Conservation (phyloP, 139 green algal genomes). For the Picochlorum costavermella region DNA sequence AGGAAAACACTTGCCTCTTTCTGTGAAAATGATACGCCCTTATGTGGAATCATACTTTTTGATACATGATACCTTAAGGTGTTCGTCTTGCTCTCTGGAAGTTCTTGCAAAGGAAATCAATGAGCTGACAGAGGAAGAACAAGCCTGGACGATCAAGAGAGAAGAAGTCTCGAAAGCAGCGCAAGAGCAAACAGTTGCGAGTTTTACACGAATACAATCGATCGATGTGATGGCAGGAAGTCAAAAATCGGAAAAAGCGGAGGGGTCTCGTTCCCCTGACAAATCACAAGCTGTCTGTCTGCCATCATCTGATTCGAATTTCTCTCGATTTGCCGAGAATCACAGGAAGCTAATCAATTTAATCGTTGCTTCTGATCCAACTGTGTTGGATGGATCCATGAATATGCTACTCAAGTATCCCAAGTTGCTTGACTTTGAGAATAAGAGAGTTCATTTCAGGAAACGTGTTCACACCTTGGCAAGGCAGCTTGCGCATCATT, state of each 20-base stretch:
- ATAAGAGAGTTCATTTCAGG: conserved; percentile 60
- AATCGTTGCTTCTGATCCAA: conserved; percentile 63
- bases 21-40: conserved; percentile 66
- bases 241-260: too few species aligned
- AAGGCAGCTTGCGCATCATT: neutral
- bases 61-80: conserved; percentile 35
- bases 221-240: neutral
- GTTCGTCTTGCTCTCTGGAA: conserved; percentile 8
- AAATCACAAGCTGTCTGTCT: neutral
- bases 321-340: conserved; percentile 65
- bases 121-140: neutral
- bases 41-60: conserved; percentile 92
- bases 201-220: neutral
- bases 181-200: neutral
- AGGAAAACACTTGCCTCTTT: conserved; percentile 53
- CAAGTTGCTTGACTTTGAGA: conserved; percentile 94
- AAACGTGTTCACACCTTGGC: neutral
- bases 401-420: conserved; percentile 66
- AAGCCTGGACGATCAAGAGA: neutral
- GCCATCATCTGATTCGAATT: conserved; percentile 13
- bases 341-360: conserved; percentile 86
- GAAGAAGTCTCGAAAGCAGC: neutral
- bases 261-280: too few species aligned
- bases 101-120: conserved; percentile 11
- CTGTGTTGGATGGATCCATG: conserved; percentile 72